These are phyloP conservation scores for Cymbopogon citratus DNA, from an alignment of 176 grass and related monocot genomes.

Conservation along the genomic window DNA sequence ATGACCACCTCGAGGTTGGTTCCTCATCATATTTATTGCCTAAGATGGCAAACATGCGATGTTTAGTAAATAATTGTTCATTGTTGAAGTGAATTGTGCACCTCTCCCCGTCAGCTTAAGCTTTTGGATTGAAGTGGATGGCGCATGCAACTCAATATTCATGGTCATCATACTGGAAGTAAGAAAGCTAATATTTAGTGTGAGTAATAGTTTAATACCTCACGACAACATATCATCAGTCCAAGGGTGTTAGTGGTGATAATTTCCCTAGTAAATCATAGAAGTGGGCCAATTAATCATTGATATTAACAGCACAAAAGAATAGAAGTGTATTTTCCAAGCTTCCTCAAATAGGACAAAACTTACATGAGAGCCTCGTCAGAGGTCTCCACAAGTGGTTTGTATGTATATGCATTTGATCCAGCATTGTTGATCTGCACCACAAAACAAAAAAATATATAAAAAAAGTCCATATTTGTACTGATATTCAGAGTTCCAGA, in stretches of 20 bases:
- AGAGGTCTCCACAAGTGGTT: constrained; percentile 86
- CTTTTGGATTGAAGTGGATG: no score
- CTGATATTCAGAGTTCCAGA: neutral
- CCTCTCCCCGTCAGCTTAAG: no score
- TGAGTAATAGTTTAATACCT: constrained; percentile 63
- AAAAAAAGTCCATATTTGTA: neutral
- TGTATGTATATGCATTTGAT: constrained; percentile 97
- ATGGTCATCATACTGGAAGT: neutral
- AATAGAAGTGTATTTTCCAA: neutral
- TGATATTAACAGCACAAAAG: neutral
- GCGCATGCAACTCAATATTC: no score
- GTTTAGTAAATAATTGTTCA: constrained; percentile 4
- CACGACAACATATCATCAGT: constrained; percentile 92
- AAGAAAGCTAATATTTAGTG: constrained; percentile 26
- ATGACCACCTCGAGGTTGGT: constrained; percentile 86
- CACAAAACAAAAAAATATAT: constrained; percentile 7
- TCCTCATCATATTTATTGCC: constrained; percentile 99
- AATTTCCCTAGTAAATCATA: constrained; percentile 64
- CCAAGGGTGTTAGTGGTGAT: constrained; percentile 94
- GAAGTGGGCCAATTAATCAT: constrained; percentile 17
- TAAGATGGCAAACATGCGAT: constrained; percentile 31
- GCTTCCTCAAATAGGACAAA: constrained; percentile 14
- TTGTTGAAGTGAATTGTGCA: no score
- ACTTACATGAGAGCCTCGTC: constrained; percentile 93
- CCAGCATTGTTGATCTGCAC: constrained; percentile 96